Conservation (phyloP, 352 stramenopile species). For the Phytophthora tubulina region DNA sequence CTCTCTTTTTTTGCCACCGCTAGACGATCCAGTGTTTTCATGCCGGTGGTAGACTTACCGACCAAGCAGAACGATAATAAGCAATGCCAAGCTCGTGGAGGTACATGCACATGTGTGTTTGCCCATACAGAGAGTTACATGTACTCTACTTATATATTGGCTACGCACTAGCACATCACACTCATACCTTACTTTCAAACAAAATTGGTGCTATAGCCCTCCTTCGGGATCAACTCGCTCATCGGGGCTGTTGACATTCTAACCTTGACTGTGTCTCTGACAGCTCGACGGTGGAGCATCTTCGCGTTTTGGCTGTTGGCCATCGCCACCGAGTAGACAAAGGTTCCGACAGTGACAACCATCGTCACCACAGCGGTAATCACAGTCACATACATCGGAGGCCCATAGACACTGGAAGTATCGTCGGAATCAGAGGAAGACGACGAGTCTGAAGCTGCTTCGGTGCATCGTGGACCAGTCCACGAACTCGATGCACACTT, state of each 20-base stretch:
- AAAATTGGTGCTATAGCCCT: conserved; percentile 34
- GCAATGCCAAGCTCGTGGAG: no score
- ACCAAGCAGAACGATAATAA: neutral
- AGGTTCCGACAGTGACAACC: conserved; percentile 25
- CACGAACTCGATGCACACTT: conserved; percentile 26
- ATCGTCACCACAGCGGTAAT: conserved; percentile 31
- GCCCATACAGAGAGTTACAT: no score
- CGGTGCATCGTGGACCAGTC: conserved; percentile 28
- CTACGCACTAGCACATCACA: neutral
- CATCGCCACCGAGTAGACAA: conserved; percentile 26
- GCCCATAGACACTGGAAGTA: conserved; percentile 10
- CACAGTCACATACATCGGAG: conserved; percentile 28
- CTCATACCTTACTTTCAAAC: conserved; percentile 6
- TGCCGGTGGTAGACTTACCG: neutral
- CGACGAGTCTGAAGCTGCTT: no score
- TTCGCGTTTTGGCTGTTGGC: conserved; percentile 10
- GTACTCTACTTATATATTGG: no score
- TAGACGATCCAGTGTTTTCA: neutral
- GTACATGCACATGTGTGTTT: no score
- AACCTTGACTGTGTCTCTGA: conserved; percentile 2
- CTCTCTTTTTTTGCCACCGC: neutral
- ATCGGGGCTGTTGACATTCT: conserved; percentile 15
- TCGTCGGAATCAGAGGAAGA: no score
- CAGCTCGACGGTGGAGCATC: conserved; percentile 1
- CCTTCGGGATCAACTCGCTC: conserved; percentile 24